Conservation (phyloP, 1,284 basidiomycete genomes). For the Garcileccinum viscosum region DNA sequence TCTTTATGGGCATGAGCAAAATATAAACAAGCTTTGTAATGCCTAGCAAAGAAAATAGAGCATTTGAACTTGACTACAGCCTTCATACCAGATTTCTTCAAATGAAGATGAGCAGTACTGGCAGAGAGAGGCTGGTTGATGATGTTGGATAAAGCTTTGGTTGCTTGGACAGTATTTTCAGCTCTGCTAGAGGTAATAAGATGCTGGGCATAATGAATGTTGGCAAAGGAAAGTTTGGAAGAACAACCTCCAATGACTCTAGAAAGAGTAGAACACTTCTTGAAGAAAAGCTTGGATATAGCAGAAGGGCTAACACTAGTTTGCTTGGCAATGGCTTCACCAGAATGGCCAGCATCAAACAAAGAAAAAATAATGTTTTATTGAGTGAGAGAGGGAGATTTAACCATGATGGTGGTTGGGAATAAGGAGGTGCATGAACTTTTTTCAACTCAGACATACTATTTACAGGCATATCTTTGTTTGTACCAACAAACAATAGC, state of each 20-base stretch:
- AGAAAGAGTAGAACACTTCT: background rate
- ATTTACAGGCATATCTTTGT: background rate
- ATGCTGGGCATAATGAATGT: too few relatives aligned
- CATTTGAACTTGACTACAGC: too few relatives aligned
- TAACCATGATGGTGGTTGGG: background rate
- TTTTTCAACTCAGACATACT: constrained; percentile 4
- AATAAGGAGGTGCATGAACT: background rate
- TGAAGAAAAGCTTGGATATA: constrained; percentile 1
- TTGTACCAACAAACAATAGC: background rate
- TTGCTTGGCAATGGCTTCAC: background rate
- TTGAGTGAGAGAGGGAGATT: background rate
- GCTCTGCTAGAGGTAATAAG: too few relatives aligned
- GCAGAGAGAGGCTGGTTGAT: too few relatives aligned
- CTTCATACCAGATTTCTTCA: too few relatives aligned
- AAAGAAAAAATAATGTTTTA: background rate
- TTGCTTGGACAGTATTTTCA: too few relatives aligned
- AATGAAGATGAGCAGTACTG: too few relatives aligned
- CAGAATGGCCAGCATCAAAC: constrained; percentile 4
- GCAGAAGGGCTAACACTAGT: background rate
- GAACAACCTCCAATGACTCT: background rate
- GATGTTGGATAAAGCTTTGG: background rate
- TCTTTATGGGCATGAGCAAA: too few relatives aligned
- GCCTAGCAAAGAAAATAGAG: too few relatives aligned
- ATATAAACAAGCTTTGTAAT: too few relatives aligned
- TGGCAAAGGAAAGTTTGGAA: too few relatives aligned